Evolutionary conservation across 805 yeast species (phyloP).

Genomic region (Starmerella vitae): DNA sequence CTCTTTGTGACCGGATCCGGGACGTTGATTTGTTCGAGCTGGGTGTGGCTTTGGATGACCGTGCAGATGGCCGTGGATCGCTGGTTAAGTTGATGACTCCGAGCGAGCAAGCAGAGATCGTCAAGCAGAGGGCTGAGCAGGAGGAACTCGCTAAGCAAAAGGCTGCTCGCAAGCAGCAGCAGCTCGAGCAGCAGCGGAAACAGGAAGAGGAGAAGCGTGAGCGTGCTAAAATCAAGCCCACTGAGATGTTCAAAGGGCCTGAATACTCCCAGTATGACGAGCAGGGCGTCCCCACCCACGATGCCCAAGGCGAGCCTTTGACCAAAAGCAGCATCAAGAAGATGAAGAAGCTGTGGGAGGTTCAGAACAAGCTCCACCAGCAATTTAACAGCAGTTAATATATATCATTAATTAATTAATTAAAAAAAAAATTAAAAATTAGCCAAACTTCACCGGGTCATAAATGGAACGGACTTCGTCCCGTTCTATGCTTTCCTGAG

Average conservation of each 20-base stretch:
- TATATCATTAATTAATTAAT: background rate
- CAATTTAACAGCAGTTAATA: slow-evolving; percentile 32
- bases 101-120: slow-evolving; percentile 53
- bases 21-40: slow-evolving; percentile 55
- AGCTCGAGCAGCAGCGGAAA: slow-evolving; percentile 15
- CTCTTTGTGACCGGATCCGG: slow-evolving; percentile 63
- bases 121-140: slow-evolving; percentile 44
- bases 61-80: slow-evolving; percentile 64
- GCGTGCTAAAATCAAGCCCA: slow-evolving; percentile 57
- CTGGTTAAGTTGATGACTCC: slow-evolving; percentile 65
- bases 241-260: slow-evolving; percentile 44
- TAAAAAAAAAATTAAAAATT: background rate
- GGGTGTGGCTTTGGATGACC: slow-evolving; percentile 80
- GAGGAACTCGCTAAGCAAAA: slow-evolving; percentile 41
- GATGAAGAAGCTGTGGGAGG: slow-evolving; percentile 59
- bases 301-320: slow-evolving; percentile 55
- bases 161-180: slow-evolving; percentile 41
- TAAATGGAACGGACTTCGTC: slow-evolving; percentile 54
- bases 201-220: slow-evolving; percentile 51
- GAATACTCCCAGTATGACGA: slow-evolving; percentile 72
- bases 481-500: slow-evolving; percentile 51
- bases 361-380: slow-evolving; percentile 68
- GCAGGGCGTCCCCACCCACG: slow-evolving; percentile 67
- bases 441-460: slow-evolving; percentile 61
- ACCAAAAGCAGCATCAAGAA: slow-evolving; percentile 80